Percentiles rank a stretch among this genome's conserved stretches.
Evolutionary conservation across 2,329 filamentous ascomycete species (phyloP).

Genomic region (Cladosporium sp.): DNA sequence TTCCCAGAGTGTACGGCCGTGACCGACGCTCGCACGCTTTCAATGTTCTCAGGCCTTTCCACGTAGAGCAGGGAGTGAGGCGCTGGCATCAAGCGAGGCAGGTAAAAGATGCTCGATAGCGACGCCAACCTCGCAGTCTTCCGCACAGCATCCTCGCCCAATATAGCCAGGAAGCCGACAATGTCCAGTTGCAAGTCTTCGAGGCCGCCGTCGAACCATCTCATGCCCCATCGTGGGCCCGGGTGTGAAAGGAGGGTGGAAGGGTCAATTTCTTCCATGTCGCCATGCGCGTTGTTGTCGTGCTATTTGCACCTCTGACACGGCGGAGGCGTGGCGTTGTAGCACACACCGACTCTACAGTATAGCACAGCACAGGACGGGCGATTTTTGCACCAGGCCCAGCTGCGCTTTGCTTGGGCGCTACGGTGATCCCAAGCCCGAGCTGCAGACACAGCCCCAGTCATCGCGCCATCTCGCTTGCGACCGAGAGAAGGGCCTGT

Average conservation of each 20-base stretch:
- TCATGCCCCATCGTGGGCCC: constrained; percentile 7
- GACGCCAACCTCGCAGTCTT: constrained; percentile 53
- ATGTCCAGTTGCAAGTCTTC: constrained; percentile 54
- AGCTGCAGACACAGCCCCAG: constrained; percentile 10
- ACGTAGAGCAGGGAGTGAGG: constrained; percentile 53
- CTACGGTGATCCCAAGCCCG: constrained; percentile 9
- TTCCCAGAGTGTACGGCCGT: constrained; percentile 52
- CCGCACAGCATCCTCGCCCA: constrained; percentile 53
- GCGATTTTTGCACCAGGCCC: constrained; percentile 5
- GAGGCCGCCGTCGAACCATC: constrained; percentile 14
- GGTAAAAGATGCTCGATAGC: constrained; percentile 50
- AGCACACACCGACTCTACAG: background rate
- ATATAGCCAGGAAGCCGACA: constrained; percentile 56
- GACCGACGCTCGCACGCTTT: constrained; percentile 42
- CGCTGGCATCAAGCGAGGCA: constrained; percentile 52
- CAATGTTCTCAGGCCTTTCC: constrained; percentile 44
- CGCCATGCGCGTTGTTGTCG: constrained; percentile 3
- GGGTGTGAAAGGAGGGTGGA: constrained; percentile 2
- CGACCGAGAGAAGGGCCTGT: background rate
- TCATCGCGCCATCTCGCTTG: constrained; percentile 2
- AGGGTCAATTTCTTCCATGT: constrained; percentile 17
- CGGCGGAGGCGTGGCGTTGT: background rate
- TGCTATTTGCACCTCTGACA: background rate
- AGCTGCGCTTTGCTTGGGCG: constrained; percentile 7
- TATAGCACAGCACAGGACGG: background rate